Conservation (phyloP, 1,284 basidiomycete species). For the Ustilago esculenta region DNA sequence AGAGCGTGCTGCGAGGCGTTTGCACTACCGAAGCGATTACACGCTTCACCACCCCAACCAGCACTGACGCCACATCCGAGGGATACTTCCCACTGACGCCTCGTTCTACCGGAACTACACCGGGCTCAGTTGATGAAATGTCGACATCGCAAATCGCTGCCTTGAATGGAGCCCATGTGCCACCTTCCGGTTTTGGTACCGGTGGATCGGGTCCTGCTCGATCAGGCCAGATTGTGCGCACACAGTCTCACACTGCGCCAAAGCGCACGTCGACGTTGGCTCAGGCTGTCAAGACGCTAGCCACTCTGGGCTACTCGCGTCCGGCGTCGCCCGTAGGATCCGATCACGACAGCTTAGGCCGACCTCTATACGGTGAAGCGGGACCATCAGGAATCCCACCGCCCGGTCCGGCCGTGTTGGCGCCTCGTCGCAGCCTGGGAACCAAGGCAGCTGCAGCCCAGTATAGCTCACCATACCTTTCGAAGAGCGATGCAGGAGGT, state of each 20-base stretch:
- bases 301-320: slow-evolving; percentile 58
- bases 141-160: slow-evolving; percentile 43
- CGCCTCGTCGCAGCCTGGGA: slow-evolving; percentile 31
- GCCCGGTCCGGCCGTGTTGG: slow-evolving; percentile 40
- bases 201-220: slow-evolving; percentile 41
- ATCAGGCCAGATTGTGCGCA: slow-evolving; percentile 18
- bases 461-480: slow-evolving; percentile 44
- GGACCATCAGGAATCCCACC: slow-evolving; percentile 44
- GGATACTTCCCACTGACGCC: slow-evolving; percentile 70
- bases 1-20: slow-evolving; percentile 36
- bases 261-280: slow-evolving; percentile 50
- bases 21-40: slow-evolving; percentile 41
- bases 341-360: slow-evolving; percentile 35
- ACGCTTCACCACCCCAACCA: slow-evolving; percentile 60
- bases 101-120: slow-evolving; percentile 60
- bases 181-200: slow-evolving; percentile 41
- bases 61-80: slow-evolving; percentile 46
- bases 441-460: slow-evolving; percentile 38
- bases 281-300: slow-evolving; percentile 58
- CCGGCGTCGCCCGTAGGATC: slow-evolving; percentile 50
- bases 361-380: slow-evolving; percentile 37
- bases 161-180: slow-evolving; percentile 32
- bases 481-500: slow-evolving; percentile 3
- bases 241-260: slow-evolving; percentile 69
- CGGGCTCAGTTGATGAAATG: slow-evolving; percentile 61